phyloP scores from a whole-genome alignment of 768 basidiomycete genomes.

The Panus rudis region DNA sequence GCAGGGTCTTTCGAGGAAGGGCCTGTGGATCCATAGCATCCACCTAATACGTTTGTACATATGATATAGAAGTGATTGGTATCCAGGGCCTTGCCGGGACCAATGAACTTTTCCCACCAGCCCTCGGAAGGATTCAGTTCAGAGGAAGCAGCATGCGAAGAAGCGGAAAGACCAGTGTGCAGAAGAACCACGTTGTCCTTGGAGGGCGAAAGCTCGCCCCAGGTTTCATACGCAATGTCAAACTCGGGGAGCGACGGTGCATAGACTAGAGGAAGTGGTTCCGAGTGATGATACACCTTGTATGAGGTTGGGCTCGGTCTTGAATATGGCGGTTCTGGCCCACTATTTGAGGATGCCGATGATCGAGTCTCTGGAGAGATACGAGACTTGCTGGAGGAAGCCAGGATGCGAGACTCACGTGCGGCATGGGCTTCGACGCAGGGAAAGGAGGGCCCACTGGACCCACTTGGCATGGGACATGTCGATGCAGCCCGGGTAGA shows the following conservation, averaged over 20 bases:
- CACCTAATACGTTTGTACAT: constrained; percentile 94
- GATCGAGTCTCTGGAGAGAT: constrained; percentile 12
- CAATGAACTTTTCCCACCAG: constrained; percentile 99
- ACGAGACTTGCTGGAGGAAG: constrained; percentile 17
- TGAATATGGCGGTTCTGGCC: constrained; percentile 79
- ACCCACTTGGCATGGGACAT: constrained; percentile 7
- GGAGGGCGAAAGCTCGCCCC: constrained; percentile 78
- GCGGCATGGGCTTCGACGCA: constrained; percentile 80
- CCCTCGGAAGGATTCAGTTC: constrained; percentile 70
- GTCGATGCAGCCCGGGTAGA: constrained; percentile 11
- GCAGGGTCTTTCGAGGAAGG: constrained; percentile 77
- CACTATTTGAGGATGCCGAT: constrained; percentile 30
- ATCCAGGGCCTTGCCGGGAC: constrained; percentile 89
- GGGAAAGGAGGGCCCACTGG: constrained; percentile 38
- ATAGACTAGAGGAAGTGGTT: constrained; percentile 61
- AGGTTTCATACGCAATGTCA: constrained; percentile 95
- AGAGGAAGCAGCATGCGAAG: constrained; percentile 89
- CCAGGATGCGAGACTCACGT: constrained; percentile 51
- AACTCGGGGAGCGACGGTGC: constrained; percentile 53
- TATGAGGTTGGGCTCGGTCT: constrained; percentile 74
- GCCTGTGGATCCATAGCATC: constrained; percentile 96
- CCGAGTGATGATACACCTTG: constrained; percentile 53
- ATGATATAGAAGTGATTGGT: constrained; percentile 89
- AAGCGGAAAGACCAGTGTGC: constrained; percentile 93
- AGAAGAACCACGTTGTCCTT: constrained; percentile 89